Evolutionary conservation across 345 rosid species (phyloP).

Genomic region (Anacardium occidentale): DNA sequence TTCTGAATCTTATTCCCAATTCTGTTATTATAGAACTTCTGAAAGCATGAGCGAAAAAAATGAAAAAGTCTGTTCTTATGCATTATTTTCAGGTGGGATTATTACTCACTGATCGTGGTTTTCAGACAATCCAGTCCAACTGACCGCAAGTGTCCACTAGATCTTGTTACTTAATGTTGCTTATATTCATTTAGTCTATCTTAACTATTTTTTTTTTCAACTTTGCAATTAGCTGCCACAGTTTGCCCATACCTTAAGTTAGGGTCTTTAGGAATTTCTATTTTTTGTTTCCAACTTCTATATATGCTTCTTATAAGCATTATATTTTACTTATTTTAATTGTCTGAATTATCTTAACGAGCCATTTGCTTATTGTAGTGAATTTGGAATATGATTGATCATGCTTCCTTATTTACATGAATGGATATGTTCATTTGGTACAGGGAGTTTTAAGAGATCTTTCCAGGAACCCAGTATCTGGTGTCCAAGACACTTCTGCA

Average conservation of each 20-base stretch:
- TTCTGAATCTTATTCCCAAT: neutral
- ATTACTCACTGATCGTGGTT: neutral
- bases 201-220: no score
- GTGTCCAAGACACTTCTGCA: constrained; percentile 26
- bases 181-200: no score
- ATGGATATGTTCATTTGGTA: constrained; percentile 10
- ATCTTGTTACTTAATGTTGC: neutral
- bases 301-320: neutral
- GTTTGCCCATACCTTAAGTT: neutral
- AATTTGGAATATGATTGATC: neutral
- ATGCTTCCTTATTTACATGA: neutral
- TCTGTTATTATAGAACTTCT: neutral
- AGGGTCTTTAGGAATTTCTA: neutral
- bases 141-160: neutral
- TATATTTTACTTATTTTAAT: neutral
- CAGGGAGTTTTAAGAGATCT: constrained; percentile 45
- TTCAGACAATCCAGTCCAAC: neutral
- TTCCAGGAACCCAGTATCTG: constrained; percentile 22
- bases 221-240: neutral
- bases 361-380: neutral
- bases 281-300: neutral
- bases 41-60: neutral
- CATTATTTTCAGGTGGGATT: neutral
- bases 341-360: neutral
- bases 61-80: neutral